These are phyloP conservation scores for Penicillium chermesinum DNA, from an alignment of 495 filamentous ascomycete species.

Conservation along the genomic window DNA sequence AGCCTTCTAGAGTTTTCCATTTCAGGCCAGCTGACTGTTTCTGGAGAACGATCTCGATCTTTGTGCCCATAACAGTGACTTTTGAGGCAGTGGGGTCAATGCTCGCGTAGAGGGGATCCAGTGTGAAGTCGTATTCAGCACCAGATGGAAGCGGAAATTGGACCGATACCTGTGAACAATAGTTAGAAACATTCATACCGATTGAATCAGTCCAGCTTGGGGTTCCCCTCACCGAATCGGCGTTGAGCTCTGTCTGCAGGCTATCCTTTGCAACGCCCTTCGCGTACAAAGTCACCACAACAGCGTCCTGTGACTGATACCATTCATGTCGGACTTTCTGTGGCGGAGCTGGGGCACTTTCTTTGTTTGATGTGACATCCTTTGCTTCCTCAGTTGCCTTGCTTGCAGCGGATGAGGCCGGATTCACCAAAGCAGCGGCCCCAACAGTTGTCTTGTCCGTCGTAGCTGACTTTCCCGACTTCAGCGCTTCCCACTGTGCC, in stretches of 20 bases:
- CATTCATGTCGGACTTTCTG: slow-evolving; percentile 71
- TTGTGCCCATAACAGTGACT: slow-evolving; percentile 65
- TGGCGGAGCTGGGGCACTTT: neutral
- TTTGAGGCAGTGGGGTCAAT: slow-evolving; percentile 58
- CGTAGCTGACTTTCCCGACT: slow-evolving; percentile 19
- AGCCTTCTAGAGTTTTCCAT: slow-evolving; percentile 67
- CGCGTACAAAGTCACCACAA: slow-evolving; percentile 65
- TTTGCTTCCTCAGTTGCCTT: neutral
- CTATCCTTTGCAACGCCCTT: slow-evolving; percentile 66
- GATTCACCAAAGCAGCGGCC: neutral
- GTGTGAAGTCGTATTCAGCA: slow-evolving; percentile 58
- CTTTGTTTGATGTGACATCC: neutral
- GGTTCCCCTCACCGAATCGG: slow-evolving; percentile 48
- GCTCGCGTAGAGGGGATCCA: slow-evolving; percentile 64
- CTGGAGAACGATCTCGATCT: slow-evolving; percentile 74
- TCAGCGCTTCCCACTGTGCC: slow-evolving; percentile 27
- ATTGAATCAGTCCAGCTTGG: too few relatives aligned
- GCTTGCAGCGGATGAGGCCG: neutral
- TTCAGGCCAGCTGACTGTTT: slow-evolving; percentile 66
- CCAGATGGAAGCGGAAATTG: slow-evolving; percentile 61
- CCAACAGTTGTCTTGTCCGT: slow-evolving; percentile 1
- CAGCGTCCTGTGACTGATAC: slow-evolving; percentile 65
- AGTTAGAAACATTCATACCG: too few relatives aligned
- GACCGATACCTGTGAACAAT: slow-evolving; percentile 46
- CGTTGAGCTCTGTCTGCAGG: slow-evolving; percentile 52